phyloP scores from a whole-genome alignment of 805 yeast genomes.

The Wickerhamiella allomyrinae region DNA sequence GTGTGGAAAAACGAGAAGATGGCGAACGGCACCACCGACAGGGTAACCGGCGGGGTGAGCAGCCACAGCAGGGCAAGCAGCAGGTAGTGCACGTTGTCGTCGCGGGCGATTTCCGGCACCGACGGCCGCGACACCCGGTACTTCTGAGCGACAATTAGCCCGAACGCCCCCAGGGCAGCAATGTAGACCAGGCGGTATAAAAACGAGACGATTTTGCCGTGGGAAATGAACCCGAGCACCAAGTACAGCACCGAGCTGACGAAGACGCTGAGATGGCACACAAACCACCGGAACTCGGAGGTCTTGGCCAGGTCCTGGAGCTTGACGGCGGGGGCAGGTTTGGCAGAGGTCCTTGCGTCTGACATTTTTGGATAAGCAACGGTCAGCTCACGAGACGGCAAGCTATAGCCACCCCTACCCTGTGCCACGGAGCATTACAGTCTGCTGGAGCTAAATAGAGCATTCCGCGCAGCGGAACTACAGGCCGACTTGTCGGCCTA shows the following conservation, averaged over 20 bases:
- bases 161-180: conserved; percentile 60
- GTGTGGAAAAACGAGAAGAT: conserved; percentile 74
- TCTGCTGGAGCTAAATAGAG: too few species aligned
- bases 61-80: conserved; percentile 41
- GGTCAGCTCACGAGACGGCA: neutral
- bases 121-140: conserved; percentile 20
- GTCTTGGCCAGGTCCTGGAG: conserved; percentile 14
- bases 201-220: conserved; percentile 24
- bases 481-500: too few species aligned
- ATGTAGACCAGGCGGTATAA: conserved; percentile 48
- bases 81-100: conserved; percentile 67
- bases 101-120: conserved; percentile 22
- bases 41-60: conserved; percentile 42
- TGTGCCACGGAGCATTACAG: too few species aligned
- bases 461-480: too few species aligned
- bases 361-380: too few species aligned
- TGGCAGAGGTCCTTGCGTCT: neutral
- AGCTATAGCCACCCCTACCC: too few species aligned
- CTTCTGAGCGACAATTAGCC: conserved; percentile 57
- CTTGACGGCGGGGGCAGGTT: neutral
- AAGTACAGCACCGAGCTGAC: conserved; percentile 9
- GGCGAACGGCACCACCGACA: conserved; percentile 59
- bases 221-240: conserved; percentile 13
- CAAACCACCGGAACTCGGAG: conserved; percentile 21
- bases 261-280: conserved; percentile 15